Evolutionary conservation across 1,284 basidiomycete genomes (phyloP), one percentile per base, ranked within the genome.

Genomic region (Malassezia equina): DNA sequence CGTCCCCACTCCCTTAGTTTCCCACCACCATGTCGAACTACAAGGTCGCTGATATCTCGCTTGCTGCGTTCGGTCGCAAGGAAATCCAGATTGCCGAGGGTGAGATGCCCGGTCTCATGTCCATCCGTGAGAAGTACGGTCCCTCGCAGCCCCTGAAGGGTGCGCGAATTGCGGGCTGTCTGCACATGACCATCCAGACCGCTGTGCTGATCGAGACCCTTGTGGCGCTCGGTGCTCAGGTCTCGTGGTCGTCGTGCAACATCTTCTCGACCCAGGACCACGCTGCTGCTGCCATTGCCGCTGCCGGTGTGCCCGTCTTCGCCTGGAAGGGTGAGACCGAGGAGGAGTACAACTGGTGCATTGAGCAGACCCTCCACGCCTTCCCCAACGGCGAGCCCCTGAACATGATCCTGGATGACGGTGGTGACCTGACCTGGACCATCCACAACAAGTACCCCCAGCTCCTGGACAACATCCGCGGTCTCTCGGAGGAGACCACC

Each of bases 311-410:
- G 53, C 93, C 93, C 66, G 93, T 98, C 74, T 98, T 85, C 76
- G 94, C 93, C 61, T 99, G 93, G 93, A 99, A 99, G 81, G 94
- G 94, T 60, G 93, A 99, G 81, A 94, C 91, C 55, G 94, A 98
- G 77, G 93, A 96, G 78, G 93, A 99, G 78, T 98, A 96, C 80
- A 77, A 80, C 65, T 99, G 94, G 93, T 76, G 75, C 65, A 90
- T 98, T 68, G 90, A 96, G 76, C 94, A 99, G 79, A 89, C 89
- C 53, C 78, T 99, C 65, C 77, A 83, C 67, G 88, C 84, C 17
- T 90, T 90, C 80, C 77, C 78, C 59, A 75, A 76, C 64, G 86
- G 86, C 69, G 80, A 94, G 78, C 77, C 86, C 55, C 79, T 94
- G 75, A 99, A 99, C 84, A 87, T 99, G 90, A 98, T 99, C 78